A percentile compares a stretch with the other conserved stretches of the same genome.
phyloP scores from a whole-genome alignment of 257 asterid genomes.

The Ligustrum vulgare region DNA sequence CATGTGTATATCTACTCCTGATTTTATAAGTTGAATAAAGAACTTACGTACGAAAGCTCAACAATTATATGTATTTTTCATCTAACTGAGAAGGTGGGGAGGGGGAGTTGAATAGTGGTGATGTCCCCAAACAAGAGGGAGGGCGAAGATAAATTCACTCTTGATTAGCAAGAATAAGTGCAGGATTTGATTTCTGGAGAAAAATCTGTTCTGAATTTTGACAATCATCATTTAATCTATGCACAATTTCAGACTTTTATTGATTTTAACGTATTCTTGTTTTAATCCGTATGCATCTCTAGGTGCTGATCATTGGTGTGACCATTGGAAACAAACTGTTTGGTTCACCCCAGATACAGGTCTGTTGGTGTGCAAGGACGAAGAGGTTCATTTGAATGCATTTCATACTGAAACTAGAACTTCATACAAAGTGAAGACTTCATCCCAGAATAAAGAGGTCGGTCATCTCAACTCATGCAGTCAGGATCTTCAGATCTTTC shows the following conservation, averaged over 20 bases:
- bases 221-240: not conserved
- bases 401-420: conserved; percentile 60
- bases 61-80: not conserved
- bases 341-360: conserved; percentile 73
- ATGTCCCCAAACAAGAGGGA: not conserved
- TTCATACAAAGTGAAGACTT: conserved; percentile 52
- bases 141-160: not conserved
- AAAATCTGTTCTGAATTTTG: not conserved
- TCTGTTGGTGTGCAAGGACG: conserved; percentile 53
- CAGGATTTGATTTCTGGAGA: not conserved
- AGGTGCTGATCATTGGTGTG: conserved; percentile 78
- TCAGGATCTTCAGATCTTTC: conserved; percentile 48
- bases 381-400: conserved; percentile 58
- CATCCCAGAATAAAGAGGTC: conserved; percentile 17
- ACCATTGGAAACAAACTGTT: conserved; percentile 96
- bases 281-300: conserved; percentile 22
- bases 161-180: not conserved
- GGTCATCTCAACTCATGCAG: conserved; percentile 23
- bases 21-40: not conserved
- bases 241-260: not conserved
- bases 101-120: not conserved
- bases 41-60: not conserved
- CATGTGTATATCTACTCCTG: not conserved
- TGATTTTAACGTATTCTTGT: not conserved
- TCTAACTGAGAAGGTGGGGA: not conserved